Evolutionary conservation across 2,329 filamentous ascomycete genomes (phyloP).

Genomic region (Camillea tinctor): DNA sequence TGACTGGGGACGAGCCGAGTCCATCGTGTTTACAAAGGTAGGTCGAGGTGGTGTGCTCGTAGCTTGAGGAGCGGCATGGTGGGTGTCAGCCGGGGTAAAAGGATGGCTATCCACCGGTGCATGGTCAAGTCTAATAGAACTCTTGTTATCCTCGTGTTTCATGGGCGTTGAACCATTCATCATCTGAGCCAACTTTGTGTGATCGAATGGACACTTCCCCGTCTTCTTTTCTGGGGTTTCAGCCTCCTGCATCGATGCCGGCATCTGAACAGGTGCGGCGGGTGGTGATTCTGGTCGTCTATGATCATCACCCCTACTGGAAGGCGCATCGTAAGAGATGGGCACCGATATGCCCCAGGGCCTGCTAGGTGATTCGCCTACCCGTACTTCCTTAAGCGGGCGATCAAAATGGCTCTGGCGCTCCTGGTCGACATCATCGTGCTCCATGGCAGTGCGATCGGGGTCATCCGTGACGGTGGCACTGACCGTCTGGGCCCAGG

Average conservation of each 20-base stretch:
- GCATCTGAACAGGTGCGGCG: slow-evolving; percentile 55
- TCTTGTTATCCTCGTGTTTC: slow-evolving; percentile 28
- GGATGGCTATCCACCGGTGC: slow-evolving; percentile 19
- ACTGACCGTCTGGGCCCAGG: slow-evolving; percentile 80
- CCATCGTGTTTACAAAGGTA: slow-evolving; percentile 50
- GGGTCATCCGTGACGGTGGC: slow-evolving; percentile 39
- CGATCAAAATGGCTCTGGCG: slow-evolving; percentile 78
- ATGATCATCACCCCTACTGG: slow-evolving; percentile 35
- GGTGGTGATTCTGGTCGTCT: slow-evolving; percentile 54
- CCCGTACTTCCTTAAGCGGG: slow-evolving; percentile 81
- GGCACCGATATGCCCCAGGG: slow-evolving; percentile 92
- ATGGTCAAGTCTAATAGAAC: slow-evolving; percentile 19
- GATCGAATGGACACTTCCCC: slow-evolving; percentile 60
- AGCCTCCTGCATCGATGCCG: slow-evolving; percentile 30
- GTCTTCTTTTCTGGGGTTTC: slow-evolving; percentile 26
- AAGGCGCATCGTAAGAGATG: slow-evolving; percentile 41
- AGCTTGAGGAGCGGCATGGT: slow-evolving; percentile 21
- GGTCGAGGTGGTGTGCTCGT: slow-evolving; percentile 41
- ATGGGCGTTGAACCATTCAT: slow-evolving; percentile 27
- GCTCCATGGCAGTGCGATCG: slow-evolving; percentile 40
- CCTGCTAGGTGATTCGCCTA: slow-evolving; percentile 88
- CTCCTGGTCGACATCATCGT: slow-evolving; percentile 50
- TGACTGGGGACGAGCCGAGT: slow-evolving; percentile 32
- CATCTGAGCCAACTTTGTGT: slow-evolving; percentile 43
- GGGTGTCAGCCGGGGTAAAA: slow-evolving; percentile 19